phyloP scores from a whole-genome alignment of 176 grass and related monocot genomes.

The Carex kokanica region DNA sequence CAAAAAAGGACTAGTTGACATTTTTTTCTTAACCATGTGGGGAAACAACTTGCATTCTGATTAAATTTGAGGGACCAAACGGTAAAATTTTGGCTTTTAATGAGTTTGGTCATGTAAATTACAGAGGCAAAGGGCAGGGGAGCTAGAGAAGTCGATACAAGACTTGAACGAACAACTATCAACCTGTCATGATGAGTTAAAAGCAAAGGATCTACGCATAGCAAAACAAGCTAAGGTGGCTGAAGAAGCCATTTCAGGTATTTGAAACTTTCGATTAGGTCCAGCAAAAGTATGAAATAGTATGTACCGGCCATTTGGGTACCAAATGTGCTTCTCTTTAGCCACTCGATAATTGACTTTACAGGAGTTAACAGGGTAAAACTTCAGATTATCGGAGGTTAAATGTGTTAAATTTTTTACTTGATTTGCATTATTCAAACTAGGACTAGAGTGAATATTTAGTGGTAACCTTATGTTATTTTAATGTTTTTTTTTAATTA shows the following conservation, averaged over 20 bases:
- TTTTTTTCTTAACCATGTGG: not conserved
- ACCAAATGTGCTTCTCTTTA: not conserved
- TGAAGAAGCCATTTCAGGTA: constrained; percentile 96
- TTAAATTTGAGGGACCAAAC: not conserved
- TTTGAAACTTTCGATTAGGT: constrained; percentile 9
- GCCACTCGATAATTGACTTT: not conserved
- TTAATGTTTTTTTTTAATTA: not conserved
- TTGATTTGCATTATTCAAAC: not conserved
- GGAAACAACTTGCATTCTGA: not conserved
- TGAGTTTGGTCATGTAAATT: constrained; percentile 19
- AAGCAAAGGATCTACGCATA: constrained; percentile 63
- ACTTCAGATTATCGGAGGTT: not conserved
- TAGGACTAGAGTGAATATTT: not conserved
- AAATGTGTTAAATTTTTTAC: not conserved
- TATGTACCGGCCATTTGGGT: not conserved
- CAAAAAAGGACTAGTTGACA: not conserved
- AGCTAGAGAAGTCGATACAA: constrained; percentile 67
- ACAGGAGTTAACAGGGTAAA: not conserved
- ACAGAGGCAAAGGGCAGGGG: constrained; percentile 59
- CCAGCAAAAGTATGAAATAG: not conserved
- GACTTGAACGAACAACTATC: constrained; percentile 65
- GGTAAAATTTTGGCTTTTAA: not conserved
- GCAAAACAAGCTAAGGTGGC: constrained; percentile 82
- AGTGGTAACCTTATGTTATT: not conserved
- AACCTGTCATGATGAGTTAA: constrained; percentile 50